Evolutionary conservation across 352 stramenopile species (phyloP).

Genomic region (Paralagenidium karlingii): DNA sequence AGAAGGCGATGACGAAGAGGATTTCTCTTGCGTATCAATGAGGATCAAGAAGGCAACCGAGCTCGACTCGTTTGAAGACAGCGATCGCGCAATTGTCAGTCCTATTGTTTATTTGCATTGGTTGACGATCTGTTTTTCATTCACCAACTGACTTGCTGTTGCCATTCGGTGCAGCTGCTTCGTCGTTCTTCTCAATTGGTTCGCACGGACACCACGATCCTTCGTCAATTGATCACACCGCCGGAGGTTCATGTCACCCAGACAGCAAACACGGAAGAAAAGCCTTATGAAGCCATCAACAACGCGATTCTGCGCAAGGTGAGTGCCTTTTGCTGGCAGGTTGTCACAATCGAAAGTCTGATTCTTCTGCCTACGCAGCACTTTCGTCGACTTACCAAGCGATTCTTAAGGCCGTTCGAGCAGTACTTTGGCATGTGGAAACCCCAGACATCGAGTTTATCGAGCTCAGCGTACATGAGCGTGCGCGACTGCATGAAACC

Average conservation of each 20-base stretch:
- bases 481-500: conserved; percentile 62
- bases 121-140: too few species aligned
- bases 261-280: conserved; percentile 38
- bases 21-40: conserved; percentile 22
- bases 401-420: conserved; percentile 80
- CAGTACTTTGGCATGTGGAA: conserved; percentile 81
- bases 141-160: neutral
- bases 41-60: conserved; percentile 44
- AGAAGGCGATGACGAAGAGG: conserved; percentile 13
- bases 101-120: too few species aligned
- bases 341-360: neutral
- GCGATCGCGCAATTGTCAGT: too few species aligned
- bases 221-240: conserved; percentile 52
- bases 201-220: conserved; percentile 32
- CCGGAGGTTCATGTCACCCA: conserved; percentile 28
- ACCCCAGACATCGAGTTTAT: conserved; percentile 3
- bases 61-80: conserved; percentile 21
- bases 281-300: conserved; percentile 68
- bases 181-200: conserved; percentile 44
- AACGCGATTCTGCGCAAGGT: conserved; percentile 74
- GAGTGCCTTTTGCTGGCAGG: neutral
- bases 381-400: conserved; percentile 74
- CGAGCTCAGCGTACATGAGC: conserved; percentile 35
- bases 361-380: conserved; percentile 23
- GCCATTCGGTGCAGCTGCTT: conserved; percentile 21